Conservation (phyloP, 768 basidiomycete genomes). For the Russula olivacea region DNA sequence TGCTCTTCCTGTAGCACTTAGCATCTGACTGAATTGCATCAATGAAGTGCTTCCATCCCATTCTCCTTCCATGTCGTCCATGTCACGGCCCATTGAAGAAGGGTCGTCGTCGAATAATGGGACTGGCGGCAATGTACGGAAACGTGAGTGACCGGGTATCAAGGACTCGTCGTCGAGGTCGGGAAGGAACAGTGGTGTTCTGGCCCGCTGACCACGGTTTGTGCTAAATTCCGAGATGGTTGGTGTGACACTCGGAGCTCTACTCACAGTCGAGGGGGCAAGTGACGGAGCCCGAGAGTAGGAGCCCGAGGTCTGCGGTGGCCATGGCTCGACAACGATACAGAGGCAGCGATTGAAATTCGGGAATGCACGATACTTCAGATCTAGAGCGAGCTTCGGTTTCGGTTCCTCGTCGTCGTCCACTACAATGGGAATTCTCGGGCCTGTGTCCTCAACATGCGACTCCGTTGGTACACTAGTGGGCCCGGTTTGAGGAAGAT, state of each 20-base stretch:
- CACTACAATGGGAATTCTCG: conserved; percentile 39
- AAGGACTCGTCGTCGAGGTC: conserved; percentile 46
- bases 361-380: conserved; percentile 64
- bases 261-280: conserved; percentile 29
- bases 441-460: conserved; percentile 27
- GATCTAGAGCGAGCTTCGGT: conserved; percentile 60
- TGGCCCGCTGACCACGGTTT: conserved; percentile 34
- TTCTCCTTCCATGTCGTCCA: conserved; percentile 32
- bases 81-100: conserved; percentile 15
- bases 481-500: background rate
- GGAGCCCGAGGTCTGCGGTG: conserved; percentile 38
- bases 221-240: conserved; percentile 29
- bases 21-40: conserved; percentile 69
- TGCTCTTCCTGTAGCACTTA: conserved; percentile 52
- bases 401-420: conserved; percentile 63
- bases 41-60: conserved; percentile 47
- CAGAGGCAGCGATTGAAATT: conserved; percentile 71
- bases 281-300: conserved; percentile 33
- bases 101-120: conserved; percentile 40
- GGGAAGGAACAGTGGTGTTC: conserved; percentile 71
- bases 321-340: conserved; percentile 80
- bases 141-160: conserved; percentile 35
- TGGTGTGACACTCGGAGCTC: conserved; percentile 35
- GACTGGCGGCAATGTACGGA: conserved; percentile 36
- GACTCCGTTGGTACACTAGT: background rate